Evolutionary conservation across 2,329 filamentous ascomycete species (phyloP).

Genomic region (Neophaeococcomyces aloes): DNA sequence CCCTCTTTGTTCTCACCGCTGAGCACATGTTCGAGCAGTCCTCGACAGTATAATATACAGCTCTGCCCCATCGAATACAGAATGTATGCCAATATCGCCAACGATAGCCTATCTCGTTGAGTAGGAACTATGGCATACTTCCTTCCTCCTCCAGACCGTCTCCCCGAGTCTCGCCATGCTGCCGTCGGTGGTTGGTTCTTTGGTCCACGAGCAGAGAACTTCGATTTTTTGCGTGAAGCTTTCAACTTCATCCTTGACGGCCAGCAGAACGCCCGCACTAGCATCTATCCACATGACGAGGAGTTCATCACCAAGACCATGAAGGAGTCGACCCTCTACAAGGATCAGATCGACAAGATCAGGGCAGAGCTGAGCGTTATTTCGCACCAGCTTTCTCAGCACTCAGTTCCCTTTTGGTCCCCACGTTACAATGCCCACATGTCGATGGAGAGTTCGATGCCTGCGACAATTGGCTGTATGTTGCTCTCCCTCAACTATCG

Average conservation of each 20-base stretch:
- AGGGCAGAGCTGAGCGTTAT: conserved; percentile 27
- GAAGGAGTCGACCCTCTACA: conserved; percentile 28
- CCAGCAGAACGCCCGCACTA: conserved; percentile 26
- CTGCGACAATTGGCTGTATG: conserved; percentile 37
- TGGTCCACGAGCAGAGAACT: conserved; percentile 35
- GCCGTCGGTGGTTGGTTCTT: conserved; percentile 25
- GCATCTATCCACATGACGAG: conserved; percentile 31
- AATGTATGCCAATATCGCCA: no score
- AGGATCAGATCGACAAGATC: conserved; percentile 27
- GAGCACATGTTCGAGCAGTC: no score
- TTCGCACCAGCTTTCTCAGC: conserved; percentile 33
- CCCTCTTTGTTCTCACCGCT: no score
- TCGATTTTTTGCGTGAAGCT: conserved; percentile 31
- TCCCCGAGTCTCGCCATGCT: no score
- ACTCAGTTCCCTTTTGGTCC: conserved; percentile 37
- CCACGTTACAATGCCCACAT: conserved; percentile 40
- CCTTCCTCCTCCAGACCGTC: no score
- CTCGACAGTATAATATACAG: no score
- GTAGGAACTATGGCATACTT: no score
- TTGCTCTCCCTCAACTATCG: conserved; percentile 34
- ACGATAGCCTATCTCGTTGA: no score
- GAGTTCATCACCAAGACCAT: conserved; percentile 31
- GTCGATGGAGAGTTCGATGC: conserved; percentile 35
- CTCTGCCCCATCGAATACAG: no score
- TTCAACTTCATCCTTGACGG: conserved; percentile 33